phyloP scores from a whole-genome alignment of 2,329 filamentous ascomycete genomes.

The Neocucurbitaria cava region DNA sequence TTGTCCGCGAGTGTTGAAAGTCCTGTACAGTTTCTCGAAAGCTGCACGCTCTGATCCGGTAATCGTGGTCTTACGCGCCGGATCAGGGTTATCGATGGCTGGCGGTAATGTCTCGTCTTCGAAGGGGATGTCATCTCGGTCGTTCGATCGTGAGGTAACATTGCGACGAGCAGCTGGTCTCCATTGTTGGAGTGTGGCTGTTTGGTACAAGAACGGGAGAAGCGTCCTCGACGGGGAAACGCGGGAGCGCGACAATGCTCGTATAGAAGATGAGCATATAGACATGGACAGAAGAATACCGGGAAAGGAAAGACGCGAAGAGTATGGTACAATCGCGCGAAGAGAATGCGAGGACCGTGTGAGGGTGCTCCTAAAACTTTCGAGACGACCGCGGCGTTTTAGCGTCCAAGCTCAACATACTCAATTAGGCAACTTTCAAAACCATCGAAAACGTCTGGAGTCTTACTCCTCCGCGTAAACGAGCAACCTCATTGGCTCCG shows the following conservation, averaged over 20 bases:
- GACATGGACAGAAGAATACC: slow-evolving; percentile 31
- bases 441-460: background rate
- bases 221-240: slow-evolving; percentile 51
- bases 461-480: background rate
- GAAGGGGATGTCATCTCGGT: slow-evolving; percentile 23
- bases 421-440: background rate
- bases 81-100: slow-evolving; percentile 21
- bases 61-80: slow-evolving; percentile 40
- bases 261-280: slow-evolving; percentile 37
- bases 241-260: slow-evolving; percentile 41
- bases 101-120: slow-evolving; percentile 42
- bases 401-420: background rate
- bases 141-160: slow-evolving; percentile 24
- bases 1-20: slow-evolving; percentile 27
- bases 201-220: slow-evolving; percentile 76
- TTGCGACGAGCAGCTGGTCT: slow-evolving; percentile 29
- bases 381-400: background rate
- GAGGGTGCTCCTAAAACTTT: background rate
- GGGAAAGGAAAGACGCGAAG: background rate
- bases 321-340: background rate
- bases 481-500: background rate
- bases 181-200: slow-evolving; percentile 64
- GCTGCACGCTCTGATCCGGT: slow-evolving; percentile 44
- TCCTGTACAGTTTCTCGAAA: slow-evolving; percentile 46
- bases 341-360: background rate